Evolutionary conservation across 2,329 filamentous ascomycete species (phyloP), one percentile per base, ranked within the genome.

Genomic region (Botryotinia calthae): DNA sequence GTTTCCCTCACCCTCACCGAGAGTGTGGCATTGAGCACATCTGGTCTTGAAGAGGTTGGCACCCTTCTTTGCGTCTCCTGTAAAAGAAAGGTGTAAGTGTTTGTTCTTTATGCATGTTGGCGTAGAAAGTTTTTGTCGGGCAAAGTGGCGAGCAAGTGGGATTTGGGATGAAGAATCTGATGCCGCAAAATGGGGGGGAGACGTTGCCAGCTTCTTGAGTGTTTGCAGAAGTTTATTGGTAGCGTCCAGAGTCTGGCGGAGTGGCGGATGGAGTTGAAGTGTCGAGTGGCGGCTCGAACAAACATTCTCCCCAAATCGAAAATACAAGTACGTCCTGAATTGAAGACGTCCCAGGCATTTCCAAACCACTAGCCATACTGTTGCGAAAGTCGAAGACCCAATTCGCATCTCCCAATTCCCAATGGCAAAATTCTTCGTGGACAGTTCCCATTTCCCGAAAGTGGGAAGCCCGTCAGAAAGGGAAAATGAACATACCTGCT

Each of bases 11-110:
- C 88, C 92, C 77, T 87, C 88, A 86, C 97, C 94, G 84, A 97
- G 87, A 85, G 93, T 98, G 89, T 99, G 96, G 93, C 96, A 99
- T 88, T 98, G 94, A 79, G 93, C 93, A 88, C 96, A 99, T 84
- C 96, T 92, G 79, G 95, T 98, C 91, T 98, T 97, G 94, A 98
- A 98, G 84, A 98, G 93, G 88, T 91, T 93, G 86, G 94, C 95
- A 89, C 95, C 95, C 92, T 98, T 98, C 88, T 95, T 94, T 82
- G 87, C 82, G 85, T 98, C 94, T 88, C 94, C 95, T 97, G 44
- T 51, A 25, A 28, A 31, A 40, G n/a, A 28, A 40, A 61, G 16
- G n/a, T 54, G 42, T 61, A 44, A 68, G 44, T 28, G 2, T 37
- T 44, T 42, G 8, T 63, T 22, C 37, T 34, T 34, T 20, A 22